These are phyloP conservation scores for Auricularia heimuer DNA, from an alignment of 768 basidiomycete species.

Conservation along the genomic window DNA sequence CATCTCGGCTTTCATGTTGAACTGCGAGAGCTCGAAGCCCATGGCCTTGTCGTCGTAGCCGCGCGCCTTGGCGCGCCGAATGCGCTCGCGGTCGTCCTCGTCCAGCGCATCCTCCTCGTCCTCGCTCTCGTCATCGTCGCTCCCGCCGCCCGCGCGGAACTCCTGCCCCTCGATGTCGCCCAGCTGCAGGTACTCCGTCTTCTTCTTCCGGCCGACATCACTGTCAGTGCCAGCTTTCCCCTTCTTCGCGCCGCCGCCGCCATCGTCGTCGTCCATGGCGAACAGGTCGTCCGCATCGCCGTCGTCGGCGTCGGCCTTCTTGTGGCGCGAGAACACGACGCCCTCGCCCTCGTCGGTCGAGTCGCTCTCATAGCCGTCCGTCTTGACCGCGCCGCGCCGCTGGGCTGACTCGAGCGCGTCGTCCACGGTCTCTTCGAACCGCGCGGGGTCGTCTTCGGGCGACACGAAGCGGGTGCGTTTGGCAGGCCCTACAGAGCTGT, in stretches of 20 bases:
- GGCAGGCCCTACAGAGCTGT: neutral
- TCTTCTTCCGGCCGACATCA: conserved; percentile 35
- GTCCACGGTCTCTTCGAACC: conserved; percentile 74
- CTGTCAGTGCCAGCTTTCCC: neutral
- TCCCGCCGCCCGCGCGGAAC: conserved; percentile 40
- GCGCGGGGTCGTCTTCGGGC: conserved; percentile 40
- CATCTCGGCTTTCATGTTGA: conserved; percentile 99
- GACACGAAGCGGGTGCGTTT: conserved; percentile 10
- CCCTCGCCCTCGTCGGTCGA: conserved; percentile 92
- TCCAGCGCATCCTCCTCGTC: conserved; percentile 50
- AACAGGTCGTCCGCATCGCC: conserved; percentile 67
- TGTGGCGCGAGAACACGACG: conserved; percentile 72
- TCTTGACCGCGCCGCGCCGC: conserved; percentile 68
- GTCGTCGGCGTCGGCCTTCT: conserved; percentile 37
- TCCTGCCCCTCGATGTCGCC: conserved; percentile 98
- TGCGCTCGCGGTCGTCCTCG: conserved; percentile 67
- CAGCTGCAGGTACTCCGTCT: conserved; percentile 68
- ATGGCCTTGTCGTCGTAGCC: conserved; percentile 39
- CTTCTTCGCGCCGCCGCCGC: conserved; percentile 24
- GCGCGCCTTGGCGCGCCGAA: conserved; percentile 43
- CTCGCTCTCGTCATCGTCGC: conserved; percentile 32
- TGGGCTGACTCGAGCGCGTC: conserved; percentile 55
- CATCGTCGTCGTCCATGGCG: conserved; percentile 51
- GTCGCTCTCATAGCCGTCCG: conserved; percentile 87
- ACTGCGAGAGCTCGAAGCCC: conserved; percentile 89